Percentiles rank a stretch among this genome's conserved stretches.
Evolutionary conservation across 495 filamentous ascomycete species (phyloP).

Genomic region (Penicillium verhagenii): DNA sequence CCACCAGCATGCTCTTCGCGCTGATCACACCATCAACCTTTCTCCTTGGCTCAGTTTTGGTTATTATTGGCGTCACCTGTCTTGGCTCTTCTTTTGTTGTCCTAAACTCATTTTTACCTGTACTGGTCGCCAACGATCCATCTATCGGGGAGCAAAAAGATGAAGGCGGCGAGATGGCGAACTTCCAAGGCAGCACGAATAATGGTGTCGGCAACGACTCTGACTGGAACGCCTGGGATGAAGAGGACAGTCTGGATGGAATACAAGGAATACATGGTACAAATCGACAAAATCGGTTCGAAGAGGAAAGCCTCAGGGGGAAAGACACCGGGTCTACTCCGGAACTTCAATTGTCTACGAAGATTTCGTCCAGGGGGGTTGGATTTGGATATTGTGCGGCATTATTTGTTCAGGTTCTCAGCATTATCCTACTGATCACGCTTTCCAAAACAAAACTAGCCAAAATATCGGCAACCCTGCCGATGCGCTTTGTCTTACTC

Average conservation of each 20-base stretch:
- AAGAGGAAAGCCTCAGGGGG: constrained; percentile 10
- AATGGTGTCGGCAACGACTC: constrained; percentile 9
- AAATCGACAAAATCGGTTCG: constrained; percentile 3
- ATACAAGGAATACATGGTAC: constrained; percentile 27
- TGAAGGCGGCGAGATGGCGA: constrained; percentile 25
- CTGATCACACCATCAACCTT: constrained; percentile 68
- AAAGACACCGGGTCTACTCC: constrained; percentile 41
- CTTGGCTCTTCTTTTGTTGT: constrained; percentile 53
- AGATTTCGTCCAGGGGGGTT: constrained; percentile 78
- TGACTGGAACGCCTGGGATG: constrained; percentile 40
- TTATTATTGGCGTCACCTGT: constrained; percentile 79
- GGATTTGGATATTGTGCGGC: constrained; percentile 79
- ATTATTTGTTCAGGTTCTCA: constrained; percentile 70
- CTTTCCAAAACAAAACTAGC: constrained; percentile 60
- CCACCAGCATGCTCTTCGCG: constrained; percentile 81
- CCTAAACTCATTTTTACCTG: constrained; percentile 51
- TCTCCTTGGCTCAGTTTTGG: constrained; percentile 71
- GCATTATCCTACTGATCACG: constrained; percentile 65
- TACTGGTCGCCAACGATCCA: constrained; percentile 47
- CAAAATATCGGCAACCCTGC: constrained; percentile 35
- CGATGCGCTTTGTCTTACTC: constrained; percentile 73
- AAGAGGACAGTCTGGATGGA: constrained; percentile 25
- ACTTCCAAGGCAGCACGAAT: constrained; percentile 8
- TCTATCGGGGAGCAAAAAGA: constrained; percentile 32
- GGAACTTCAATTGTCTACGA: constrained; percentile 70